Evolutionary conservation across 192 early-diverging fungal species (phyloP).

Genomic region (Rhizophagus clarus): DNA sequence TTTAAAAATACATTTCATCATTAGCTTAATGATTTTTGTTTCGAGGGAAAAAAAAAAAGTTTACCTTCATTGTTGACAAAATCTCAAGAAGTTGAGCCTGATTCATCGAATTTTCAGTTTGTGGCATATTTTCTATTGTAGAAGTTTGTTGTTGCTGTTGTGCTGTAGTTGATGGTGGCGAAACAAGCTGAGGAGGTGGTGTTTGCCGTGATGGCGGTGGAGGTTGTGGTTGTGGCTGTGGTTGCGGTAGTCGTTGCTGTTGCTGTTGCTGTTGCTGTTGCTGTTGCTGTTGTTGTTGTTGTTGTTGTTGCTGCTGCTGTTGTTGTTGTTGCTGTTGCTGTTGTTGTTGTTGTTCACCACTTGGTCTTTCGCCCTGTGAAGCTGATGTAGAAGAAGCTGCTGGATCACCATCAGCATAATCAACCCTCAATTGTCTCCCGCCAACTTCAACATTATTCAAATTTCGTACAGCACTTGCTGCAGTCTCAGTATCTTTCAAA

Average conservation of each 20-base stretch:
- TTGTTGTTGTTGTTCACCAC: not conserved
- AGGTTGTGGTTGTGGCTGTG: not conserved
- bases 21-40: not conserved
- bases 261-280: too few relatives aligned
- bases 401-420: slow-evolving; percentile 85
- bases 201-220: not conserved
- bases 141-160: not conserved
- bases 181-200: slow-evolving; percentile 31
- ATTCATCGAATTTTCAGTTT: slow-evolving; percentile 53
- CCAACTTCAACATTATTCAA: slow-evolving; percentile 90
- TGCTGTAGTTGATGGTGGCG: not conserved
- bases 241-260: not conserved
- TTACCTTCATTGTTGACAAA: slow-evolving; percentile 69
- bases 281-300: not conserved
- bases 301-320: not conserved
- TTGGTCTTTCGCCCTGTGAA: not conserved
- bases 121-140: slow-evolving; percentile 29
- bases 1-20: not conserved
- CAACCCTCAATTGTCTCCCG: slow-evolving; percentile 87
- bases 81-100: slow-evolving; percentile 64
- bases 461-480: slow-evolving; percentile 91
- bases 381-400: slow-evolving; percentile 30
- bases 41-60: not conserved
- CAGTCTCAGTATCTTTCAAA: slow-evolving; percentile 79
- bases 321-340: not conserved